Percentiles rank a stretch among this genome's conserved stretches.
phyloP scores from a whole-genome alignment of 148 eudicot species.

The Persicaria maculosa region DNA sequence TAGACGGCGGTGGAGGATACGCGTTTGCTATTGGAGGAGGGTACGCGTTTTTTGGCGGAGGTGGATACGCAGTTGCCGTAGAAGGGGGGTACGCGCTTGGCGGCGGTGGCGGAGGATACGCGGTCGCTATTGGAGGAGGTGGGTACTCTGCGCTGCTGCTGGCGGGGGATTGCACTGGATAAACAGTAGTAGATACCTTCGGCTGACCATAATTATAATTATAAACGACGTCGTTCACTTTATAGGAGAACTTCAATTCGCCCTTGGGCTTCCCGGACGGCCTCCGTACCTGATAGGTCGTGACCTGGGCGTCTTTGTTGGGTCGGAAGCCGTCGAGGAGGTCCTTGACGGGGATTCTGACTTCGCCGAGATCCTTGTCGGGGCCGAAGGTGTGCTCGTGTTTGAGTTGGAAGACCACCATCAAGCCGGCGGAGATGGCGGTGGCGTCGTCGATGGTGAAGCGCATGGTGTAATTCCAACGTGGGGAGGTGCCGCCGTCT shows the following conservation, averaged over 20 bases:
- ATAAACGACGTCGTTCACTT: conserved; percentile 14
- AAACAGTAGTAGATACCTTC: conserved; percentile 3
- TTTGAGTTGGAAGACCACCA: conserved; percentile 21
- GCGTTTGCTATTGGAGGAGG: background rate
- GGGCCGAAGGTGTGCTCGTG: conserved; percentile 31
- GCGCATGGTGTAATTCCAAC: conserved; percentile 37
- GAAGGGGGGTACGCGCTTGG: conserved; percentile 6
- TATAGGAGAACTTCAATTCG: conserved; percentile 28
- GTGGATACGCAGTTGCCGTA: background rate
- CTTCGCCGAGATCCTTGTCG: conserved; percentile 45
- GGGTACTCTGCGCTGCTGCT: background rate
- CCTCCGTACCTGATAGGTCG: conserved; percentile 29
- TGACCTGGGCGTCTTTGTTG: conserved; percentile 15
- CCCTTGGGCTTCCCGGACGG: conserved; percentile 25
- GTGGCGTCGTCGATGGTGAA: conserved; percentile 29
- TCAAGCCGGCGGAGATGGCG: conserved; percentile 11
- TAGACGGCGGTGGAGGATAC: conserved; percentile 13
- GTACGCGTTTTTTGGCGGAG: background rate
- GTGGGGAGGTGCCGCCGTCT: conserved; percentile 37
- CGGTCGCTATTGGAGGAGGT: background rate
- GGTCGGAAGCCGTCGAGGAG: conserved; percentile 22
- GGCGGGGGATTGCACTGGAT: conserved; percentile 3
- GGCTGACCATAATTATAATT: background rate
- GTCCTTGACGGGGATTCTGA: conserved; percentile 32
- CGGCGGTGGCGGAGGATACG: background rate